Conservation (phyloP, 768 basidiomycete species). For the Pulveroboletus ravenelii region DNA sequence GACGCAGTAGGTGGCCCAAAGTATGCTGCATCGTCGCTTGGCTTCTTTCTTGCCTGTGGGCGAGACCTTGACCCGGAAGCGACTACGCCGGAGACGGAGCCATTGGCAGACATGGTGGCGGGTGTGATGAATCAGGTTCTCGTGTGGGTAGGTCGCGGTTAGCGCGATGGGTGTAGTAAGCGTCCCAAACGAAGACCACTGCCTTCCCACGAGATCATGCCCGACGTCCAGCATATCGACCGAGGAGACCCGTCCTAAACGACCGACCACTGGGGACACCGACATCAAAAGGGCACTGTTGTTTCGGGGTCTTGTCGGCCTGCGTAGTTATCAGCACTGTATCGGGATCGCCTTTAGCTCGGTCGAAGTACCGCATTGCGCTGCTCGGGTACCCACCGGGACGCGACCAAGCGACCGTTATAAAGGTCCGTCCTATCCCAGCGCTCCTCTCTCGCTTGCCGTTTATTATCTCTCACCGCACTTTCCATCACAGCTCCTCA, state of each 20-base stretch:
- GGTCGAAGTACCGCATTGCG: conserved; percentile 23
- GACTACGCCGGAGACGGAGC: conserved; percentile 16
- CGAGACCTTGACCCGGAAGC: conserved; percentile 54
- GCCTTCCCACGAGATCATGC: conserved; percentile 20
- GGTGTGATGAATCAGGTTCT: not conserved
- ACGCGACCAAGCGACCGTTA: conserved; percentile 1
- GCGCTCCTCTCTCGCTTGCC: not conserved
- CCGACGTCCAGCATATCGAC: not conserved
- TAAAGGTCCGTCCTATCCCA: conserved; percentile 18
- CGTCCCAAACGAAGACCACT: not conserved
- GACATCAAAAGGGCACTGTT: conserved; percentile 1
- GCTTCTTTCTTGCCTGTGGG: conserved; percentile 58
- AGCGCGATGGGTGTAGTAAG: conserved; percentile 2
- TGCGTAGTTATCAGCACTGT: not conserved
- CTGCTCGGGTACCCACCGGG: conserved; percentile 7
- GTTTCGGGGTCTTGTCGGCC: not conserved
- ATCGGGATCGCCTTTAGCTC: conserved; percentile 13
- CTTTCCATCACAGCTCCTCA: not conserved
- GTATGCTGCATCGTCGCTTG: conserved; percentile 68
- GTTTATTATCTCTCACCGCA: conserved; percentile 14
- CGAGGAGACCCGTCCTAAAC: not conserved
- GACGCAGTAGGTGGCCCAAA: conserved; percentile 54
- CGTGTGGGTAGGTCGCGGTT: not conserved
- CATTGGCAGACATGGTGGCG: conserved; percentile 24
- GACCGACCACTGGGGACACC: not conserved